Base-by-base conservation (phyloP, 2,329 filamentous ascomycete species). In the Apiospora marii region DNA sequence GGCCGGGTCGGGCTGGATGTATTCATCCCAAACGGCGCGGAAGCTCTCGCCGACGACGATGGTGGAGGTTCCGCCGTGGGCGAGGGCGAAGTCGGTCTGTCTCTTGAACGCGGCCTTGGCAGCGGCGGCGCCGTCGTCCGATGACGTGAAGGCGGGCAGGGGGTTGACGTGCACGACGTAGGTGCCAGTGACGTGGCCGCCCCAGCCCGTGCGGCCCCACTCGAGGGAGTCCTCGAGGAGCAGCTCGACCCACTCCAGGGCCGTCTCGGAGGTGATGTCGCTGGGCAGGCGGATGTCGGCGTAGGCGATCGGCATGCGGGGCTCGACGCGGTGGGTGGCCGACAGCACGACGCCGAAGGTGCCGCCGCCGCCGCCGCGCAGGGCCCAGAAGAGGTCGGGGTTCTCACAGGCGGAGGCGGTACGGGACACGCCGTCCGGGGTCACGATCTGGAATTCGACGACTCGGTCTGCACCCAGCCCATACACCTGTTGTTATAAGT, bases 351-450 rank as follows among this genome's bases (percentile, higher is more conserved):
- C 79, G 49, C 84, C 84, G 74, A 83, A 87, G 0, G 83, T 85
- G 8, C 83, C 82, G 13, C 83, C 64, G 10, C 86, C 86, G 0
- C 85, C 86, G 12, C 86, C 86, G 41, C 84, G 82, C 7, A 88
- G 77, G 30, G 86, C 86, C 83, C 84, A 87, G 78, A 86, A 88
- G 0, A 88, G 79, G 71, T 86, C 85, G 0, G 77, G 69, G 53
- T 87, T 82, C 43, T 83, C 75, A 4, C 77, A 81, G 53, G 78
- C 75, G 69, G 83, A 83, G 1, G 81, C 82, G 19, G 72, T 68
- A 16, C 76, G 72, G 22, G 72, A 12, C 8, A 73, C 51, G 0
- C 77, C 76, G 34, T 78, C 76, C 22, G 77, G 75, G 1, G 77
- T 77, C n/a, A 81, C 78, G 4, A 81, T 69, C 73, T 77, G 78